Evolutionary conservation across 192 early-diverging fungal species (phyloP).

Genomic region (Chytriomyces sp.): DNA sequence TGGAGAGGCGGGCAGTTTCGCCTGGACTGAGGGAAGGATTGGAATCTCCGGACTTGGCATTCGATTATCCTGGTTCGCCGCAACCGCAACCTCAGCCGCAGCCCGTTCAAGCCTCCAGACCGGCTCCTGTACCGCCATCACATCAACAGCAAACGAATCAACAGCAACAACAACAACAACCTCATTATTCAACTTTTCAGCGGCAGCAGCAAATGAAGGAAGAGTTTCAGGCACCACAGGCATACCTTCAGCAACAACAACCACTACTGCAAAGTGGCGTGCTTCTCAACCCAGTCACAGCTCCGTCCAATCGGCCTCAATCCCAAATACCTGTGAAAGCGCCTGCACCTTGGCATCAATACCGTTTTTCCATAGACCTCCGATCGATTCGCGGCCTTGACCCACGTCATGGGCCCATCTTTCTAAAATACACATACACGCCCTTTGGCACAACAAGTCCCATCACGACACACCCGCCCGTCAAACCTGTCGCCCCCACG

Average conservation of each 20-base stretch:
- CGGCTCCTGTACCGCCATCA: not conserved
- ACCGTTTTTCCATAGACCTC: slow-evolving; percentile 58
- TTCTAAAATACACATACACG: slow-evolving; percentile 49
- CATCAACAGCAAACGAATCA: not conserved
- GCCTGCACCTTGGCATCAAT: slow-evolving; percentile 51
- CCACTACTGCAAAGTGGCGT: not conserved
- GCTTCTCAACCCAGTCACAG: not conserved
- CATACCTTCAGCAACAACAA: not conserved
- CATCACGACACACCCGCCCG: slow-evolving; percentile 46
- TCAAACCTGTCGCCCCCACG: not conserved
- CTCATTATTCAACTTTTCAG: not conserved
- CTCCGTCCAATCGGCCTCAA: not conserved
- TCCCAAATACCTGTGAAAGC: not conserved
- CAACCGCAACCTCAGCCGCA: not conserved
- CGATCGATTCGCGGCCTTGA: slow-evolving; percentile 40
- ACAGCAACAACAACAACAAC: not conserved
- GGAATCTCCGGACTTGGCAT: not conserved
- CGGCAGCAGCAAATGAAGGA: not conserved
- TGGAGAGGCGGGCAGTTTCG: not conserved
- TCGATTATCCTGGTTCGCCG: not conserved
- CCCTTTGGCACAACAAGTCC: slow-evolving; percentile 53
- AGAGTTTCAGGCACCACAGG: not conserved
- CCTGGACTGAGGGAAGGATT: not conserved
- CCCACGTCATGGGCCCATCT: slow-evolving; percentile 23
- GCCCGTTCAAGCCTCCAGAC: not conserved